Evolutionary conservation across 129 eudicot genomes (phyloP), one percentile per base, ranked within the genome.

Genomic region (Kitagawia praeruptora): DNA sequence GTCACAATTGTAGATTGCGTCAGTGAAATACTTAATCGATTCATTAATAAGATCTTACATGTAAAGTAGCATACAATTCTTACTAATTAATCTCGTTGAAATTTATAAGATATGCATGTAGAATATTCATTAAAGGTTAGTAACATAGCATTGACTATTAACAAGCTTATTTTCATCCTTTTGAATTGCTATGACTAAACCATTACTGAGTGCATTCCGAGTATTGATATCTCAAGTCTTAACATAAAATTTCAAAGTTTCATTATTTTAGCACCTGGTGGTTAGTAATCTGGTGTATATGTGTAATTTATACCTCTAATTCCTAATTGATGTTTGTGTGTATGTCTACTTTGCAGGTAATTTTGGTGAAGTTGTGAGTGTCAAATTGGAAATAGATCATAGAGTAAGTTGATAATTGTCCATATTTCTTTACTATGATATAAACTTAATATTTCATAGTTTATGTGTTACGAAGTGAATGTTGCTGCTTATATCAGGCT

Each of bases 321-420:
- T 44, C 15, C 8, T 28, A 27, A 11, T 8, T 45, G 4, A 8
- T 74, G 8, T n/a, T 44, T 45, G 27, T 27, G 38, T 13, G 34
- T 25, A 44, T 74, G 14, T 34, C 63, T 5, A 27, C 40, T 74
- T 74, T 75, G 56, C 77, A 75, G 86, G 83, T 76, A 79, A 74
- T 28, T 83, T 58, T 67, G 86, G 86, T 25, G 86, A 83, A 25
- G 77, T 83, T 75, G 80, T 79, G 34, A 70, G 80, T 75, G 86
- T 83, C 40, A 67, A 64, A 79, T 80, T 83, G 47, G 83, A 79
- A 63, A 75, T 79, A 76, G 83, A 83, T 79, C 80, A 70, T 46
- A 66, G 21, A 21, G 86, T 83, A 75, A 46, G 77, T 75, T 46
- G 18, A 34, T n/a, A 5, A 45, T 12, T 75, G 23, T n/a, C 1